Conservation (phyloP, 768 basidiomycete genomes). For the Collybia nuda region DNA sequence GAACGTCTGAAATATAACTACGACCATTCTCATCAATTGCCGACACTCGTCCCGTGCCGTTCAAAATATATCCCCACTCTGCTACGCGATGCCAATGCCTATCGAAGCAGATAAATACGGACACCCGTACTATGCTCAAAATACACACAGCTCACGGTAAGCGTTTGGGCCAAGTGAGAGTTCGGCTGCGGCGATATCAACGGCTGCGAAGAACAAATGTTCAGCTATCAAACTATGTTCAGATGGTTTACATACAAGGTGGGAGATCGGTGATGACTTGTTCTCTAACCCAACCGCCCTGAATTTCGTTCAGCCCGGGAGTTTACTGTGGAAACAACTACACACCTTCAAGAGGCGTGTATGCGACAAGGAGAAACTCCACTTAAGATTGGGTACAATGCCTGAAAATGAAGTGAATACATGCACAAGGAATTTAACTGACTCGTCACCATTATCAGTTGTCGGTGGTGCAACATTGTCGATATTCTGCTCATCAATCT, state of each 20-base stretch:
- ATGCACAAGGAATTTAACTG: no score
- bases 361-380: no score
- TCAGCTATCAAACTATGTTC: neutral
- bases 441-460: no score
- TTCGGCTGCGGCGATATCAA: constrained; percentile 12
- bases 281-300: constrained; percentile 16
- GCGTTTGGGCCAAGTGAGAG: constrained; percentile 12
- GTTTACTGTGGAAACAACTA: no score
- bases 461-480: no score
- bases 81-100: constrained; percentile 18
- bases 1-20: constrained; percentile 14
- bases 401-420: no score
- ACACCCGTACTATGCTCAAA: neutral
- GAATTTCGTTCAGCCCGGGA: no score
- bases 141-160: constrained; percentile 12
- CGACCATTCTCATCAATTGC: constrained; percentile 14
- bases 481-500: no score
- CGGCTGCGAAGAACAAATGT: neutral
- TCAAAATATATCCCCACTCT: constrained; percentile 17
- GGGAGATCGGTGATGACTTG: constrained; percentile 14
- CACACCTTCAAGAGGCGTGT: no score
- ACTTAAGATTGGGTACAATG: no score
- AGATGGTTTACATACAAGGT: constrained; percentile 7
- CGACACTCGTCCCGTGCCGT: constrained; percentile 14
- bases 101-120: neutral